These are phyloP conservation scores for Aspergillus tanneri DNA, from an alignment of 2,329 filamentous ascomycete species.

Conservation along the genomic window DNA sequence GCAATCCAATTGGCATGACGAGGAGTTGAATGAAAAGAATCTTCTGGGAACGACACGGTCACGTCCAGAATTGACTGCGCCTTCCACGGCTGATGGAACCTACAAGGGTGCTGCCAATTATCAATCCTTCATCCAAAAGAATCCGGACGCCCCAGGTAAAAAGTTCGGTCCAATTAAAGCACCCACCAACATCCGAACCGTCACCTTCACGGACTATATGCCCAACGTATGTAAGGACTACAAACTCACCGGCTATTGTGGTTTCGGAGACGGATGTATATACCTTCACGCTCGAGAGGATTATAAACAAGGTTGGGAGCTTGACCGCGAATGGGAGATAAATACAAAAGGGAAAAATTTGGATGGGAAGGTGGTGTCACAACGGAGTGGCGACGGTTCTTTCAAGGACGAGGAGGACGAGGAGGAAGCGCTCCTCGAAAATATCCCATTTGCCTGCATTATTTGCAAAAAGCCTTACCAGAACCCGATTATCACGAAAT, in stretches of 20 bases:
- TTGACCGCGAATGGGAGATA: slow-evolving; percentile 91
- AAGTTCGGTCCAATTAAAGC: slow-evolving; percentile 81
- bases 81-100: slow-evolving; percentile 57
- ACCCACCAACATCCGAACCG: slow-evolving; percentile 82
- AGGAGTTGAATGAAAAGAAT: slow-evolving; percentile 55
- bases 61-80: slow-evolving; percentile 16
- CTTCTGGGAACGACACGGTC: slow-evolving; percentile 34
- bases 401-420: slow-evolving; percentile 54
- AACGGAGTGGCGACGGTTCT: slow-evolving; percentile 36
- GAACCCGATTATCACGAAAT: slow-evolving; percentile 80
- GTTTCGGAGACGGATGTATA: slow-evolving; percentile 76
- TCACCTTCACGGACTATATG: slow-evolving; percentile 86
- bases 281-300: slow-evolving; percentile 62
- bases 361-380: slow-evolving; percentile 50
- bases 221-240: slow-evolving; percentile 96
- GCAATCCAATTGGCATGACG: slow-evolving; percentile 84
- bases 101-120: slow-evolving; percentile 76
- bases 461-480: slow-evolving; percentile 80
- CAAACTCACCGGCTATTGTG: slow-evolving; percentile 72
- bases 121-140: slow-evolving; percentile 74
- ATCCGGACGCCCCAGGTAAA: slow-evolving; percentile 68
- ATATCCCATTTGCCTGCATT: slow-evolving; percentile 85
- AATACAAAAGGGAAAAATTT: slow-evolving; percentile 61
- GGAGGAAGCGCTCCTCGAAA: slow-evolving; percentile 72
- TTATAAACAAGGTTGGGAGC: slow-evolving; percentile 87